A percentile compares a stretch with the other conserved stretches of the same genome.
Conservation (phyloP, 805 yeast species). For the Phaffomyces opuntiae region DNA sequence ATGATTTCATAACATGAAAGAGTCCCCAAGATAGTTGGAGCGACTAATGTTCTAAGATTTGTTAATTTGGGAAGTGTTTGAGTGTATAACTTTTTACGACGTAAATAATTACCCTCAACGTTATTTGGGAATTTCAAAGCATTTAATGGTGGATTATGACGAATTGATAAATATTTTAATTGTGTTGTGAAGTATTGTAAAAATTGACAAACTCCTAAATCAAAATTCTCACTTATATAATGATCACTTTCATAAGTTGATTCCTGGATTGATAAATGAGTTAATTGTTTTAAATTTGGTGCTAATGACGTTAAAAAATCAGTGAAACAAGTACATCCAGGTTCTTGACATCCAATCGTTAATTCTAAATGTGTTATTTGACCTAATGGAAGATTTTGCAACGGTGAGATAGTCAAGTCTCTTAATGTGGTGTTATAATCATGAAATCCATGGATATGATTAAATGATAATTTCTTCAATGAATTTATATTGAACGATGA, state of each 20-base stretch:
- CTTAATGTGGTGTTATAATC: slow-evolving; percentile 31
- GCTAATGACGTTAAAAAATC: slow-evolving; percentile 33
- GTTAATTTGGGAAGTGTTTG: slow-evolving; percentile 39
- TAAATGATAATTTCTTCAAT: slow-evolving; percentile 31
- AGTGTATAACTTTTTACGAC: slow-evolving; percentile 48
- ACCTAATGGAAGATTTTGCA: slow-evolving; percentile 29
- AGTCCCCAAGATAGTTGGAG: slow-evolving; percentile 55
- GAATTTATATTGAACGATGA: slow-evolving; percentile 20
- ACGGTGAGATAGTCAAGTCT: slow-evolving; percentile 24
- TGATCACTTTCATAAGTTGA: slow-evolving; percentile 34
- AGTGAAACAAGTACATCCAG: slow-evolving; percentile 38
- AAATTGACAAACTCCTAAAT: slow-evolving; percentile 38
- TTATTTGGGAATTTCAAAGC: slow-evolving; percentile 52
- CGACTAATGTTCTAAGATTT: slow-evolving; percentile 37
- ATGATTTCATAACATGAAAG: slow-evolving; percentile 64
- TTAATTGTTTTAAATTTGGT: slow-evolving; percentile 22
- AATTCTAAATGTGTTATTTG: slow-evolving; percentile 40
- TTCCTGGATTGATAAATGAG: slow-evolving; percentile 26
- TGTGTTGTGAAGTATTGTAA: slow-evolving; percentile 27
- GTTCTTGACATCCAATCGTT: slow-evolving; percentile 45
- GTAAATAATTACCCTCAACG: slow-evolving; percentile 63
- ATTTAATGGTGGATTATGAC: slow-evolving; percentile 51
- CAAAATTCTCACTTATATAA: slow-evolving; percentile 49
- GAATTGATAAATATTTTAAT: slow-evolving; percentile 39
- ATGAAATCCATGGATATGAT: slow-evolving; percentile 39